These are phyloP conservation scores for Phyllosticta ampelicida DNA, from an alignment of 2,329 filamentous ascomycete species.

Conservation along the genomic window DNA sequence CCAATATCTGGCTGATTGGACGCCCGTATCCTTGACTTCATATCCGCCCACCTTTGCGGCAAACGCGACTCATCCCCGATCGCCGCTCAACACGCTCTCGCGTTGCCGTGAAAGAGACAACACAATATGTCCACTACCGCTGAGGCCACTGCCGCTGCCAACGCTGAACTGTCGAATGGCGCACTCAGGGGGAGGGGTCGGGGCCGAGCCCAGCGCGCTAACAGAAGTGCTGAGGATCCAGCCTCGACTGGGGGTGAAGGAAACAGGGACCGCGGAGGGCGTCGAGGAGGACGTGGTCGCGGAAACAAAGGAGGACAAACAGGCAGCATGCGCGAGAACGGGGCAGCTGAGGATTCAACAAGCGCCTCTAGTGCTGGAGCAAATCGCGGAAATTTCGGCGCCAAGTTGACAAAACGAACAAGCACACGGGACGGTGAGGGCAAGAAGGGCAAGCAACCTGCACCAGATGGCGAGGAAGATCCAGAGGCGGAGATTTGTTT, in stretches of 20 bases:
- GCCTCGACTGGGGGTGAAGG: neutral
- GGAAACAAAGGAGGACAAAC: conserved; percentile 6
- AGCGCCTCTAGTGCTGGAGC: neutral
- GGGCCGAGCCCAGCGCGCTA: conserved; percentile 2
- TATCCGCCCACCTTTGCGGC: neutral
- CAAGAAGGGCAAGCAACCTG: neutral
- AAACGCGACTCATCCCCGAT: neutral
- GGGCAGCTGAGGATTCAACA: neutral
- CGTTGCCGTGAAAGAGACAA: neutral
- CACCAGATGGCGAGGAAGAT: conserved; percentile 33
- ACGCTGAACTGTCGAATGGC: neutral
- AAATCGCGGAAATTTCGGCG: conserved; percentile 3
- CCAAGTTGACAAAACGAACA: neutral
- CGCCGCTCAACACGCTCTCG: neutral
- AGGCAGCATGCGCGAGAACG: neutral
- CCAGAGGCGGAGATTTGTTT: conserved; percentile 81
- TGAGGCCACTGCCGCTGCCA: neutral
- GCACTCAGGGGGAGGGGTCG: conserved; percentile 6
- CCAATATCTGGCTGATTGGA: neutral
- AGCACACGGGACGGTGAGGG: neutral
- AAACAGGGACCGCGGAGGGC: conserved; percentile 3
- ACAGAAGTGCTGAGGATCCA: neutral
- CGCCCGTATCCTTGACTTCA: neutral
- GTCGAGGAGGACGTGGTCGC: conserved; percentile 8
- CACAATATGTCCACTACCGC: neutral